Evolutionary conservation across 257 asterid species (phyloP).

Genomic region (Rubia yunnanensis): DNA sequence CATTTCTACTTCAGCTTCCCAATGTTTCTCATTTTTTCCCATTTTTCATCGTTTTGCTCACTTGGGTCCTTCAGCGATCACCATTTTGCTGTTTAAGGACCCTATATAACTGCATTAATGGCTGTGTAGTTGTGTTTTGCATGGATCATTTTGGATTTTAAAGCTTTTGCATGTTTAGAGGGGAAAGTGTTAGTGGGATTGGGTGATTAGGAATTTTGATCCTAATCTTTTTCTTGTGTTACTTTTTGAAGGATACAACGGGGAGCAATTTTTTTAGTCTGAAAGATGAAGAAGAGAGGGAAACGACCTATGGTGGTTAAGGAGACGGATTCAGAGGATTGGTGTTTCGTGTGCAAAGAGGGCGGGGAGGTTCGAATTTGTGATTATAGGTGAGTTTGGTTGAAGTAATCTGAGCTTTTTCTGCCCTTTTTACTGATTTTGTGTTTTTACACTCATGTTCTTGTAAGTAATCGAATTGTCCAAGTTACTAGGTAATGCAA

Average conservation of each 20-base stretch:
- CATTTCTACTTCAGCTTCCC: neutral
- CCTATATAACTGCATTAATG: neutral
- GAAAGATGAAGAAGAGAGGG: conserved; percentile 36
- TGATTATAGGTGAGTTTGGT: conserved; percentile 40
- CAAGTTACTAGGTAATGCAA: no score
- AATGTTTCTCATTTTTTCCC: neutral
- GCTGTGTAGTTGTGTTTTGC: neutral
- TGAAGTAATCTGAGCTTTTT: neutral
- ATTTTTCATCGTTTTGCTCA: neutral
- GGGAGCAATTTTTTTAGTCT: neutral
- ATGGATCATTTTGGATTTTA: neutral
- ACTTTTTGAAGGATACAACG: neutral
- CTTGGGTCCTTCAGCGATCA: neutral
- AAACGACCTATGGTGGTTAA: conserved; percentile 20
- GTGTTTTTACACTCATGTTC: no score
- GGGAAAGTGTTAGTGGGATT: neutral
- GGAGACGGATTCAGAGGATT: conserved; percentile 46
- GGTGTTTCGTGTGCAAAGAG: conserved; percentile 81
- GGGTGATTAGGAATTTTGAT: neutral
- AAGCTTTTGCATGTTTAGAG: neutral
- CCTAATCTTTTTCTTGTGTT: neutral
- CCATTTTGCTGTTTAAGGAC: neutral
- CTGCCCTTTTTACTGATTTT: neutral
- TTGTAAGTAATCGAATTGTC: no score
- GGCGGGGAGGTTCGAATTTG: conserved; percentile 70